phyloP scores from a whole-genome alignment of 2,329 filamentous ascomycete genomes.

The Cyanodermella asteris region DNA sequence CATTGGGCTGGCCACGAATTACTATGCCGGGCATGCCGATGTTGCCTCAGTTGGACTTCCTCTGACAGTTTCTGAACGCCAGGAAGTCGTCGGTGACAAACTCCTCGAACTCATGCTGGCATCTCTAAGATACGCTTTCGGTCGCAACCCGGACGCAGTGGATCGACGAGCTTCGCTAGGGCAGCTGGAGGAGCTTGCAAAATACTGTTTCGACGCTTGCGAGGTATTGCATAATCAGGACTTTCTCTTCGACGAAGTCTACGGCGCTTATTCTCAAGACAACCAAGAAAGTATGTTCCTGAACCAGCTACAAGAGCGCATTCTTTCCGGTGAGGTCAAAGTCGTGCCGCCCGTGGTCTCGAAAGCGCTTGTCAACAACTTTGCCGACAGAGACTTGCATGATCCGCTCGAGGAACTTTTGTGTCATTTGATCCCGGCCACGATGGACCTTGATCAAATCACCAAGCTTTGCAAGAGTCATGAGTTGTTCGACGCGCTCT shows the following conservation, averaged over 20 bases:
- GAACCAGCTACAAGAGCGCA: slow-evolving; percentile 70
- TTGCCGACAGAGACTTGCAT: slow-evolving; percentile 52
- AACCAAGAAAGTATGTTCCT: slow-evolving; percentile 56
- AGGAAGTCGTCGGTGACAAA: slow-evolving; percentile 69
- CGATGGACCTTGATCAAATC: slow-evolving; percentile 83
- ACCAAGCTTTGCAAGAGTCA: slow-evolving; percentile 80
- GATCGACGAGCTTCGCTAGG: slow-evolving; percentile 30
- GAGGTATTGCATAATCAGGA: slow-evolving; percentile 55
- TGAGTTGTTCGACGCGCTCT: slow-evolving; percentile 78
- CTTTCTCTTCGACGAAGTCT: slow-evolving; percentile 79
- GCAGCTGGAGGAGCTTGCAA: slow-evolving; percentile 55
- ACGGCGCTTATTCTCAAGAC: slow-evolving; percentile 69
- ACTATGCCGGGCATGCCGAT: slow-evolving; percentile 78
- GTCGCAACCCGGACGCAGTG: slow-evolving; percentile 30
- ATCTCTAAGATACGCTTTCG: slow-evolving; percentile 74
- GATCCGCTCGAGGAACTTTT: slow-evolving; percentile 78
- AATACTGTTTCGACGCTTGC: slow-evolving; percentile 67
- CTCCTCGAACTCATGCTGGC: slow-evolving; percentile 83
- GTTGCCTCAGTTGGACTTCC: slow-evolving; percentile 86
- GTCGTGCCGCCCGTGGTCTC: slow-evolving; percentile 62
- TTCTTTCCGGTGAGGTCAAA: slow-evolving; percentile 55
- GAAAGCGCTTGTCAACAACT: slow-evolving; percentile 68
- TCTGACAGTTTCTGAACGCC: slow-evolving; percentile 54
- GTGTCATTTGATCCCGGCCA: slow-evolving; percentile 73
- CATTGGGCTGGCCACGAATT: slow-evolving; percentile 73